A percentile compares a stretch with the other conserved stretches of the same genome.
Evolutionary conservation across 768 basidiomycete genomes (phyloP).

Genomic region (Cyathus striatus): DNA sequence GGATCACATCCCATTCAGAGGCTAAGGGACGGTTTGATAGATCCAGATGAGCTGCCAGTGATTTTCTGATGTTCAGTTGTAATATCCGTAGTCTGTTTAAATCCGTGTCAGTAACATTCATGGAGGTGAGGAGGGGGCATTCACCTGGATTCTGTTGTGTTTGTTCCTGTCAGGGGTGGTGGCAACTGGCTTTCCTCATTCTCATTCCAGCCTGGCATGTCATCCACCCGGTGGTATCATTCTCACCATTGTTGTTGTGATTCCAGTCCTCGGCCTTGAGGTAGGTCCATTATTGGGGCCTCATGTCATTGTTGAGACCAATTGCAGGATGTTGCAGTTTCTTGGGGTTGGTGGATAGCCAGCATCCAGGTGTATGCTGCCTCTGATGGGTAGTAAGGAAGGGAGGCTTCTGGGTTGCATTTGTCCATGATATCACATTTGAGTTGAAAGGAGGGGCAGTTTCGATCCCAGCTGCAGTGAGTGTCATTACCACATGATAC

Average conservation of each 20-base stretch:
- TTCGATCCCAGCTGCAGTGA: background rate
- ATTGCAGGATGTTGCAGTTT: background rate
- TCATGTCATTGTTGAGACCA: background rate
- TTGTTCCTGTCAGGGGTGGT: too few species aligned
- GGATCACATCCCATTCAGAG: background rate
- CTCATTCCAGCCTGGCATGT: too few species aligned
- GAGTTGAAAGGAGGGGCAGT: background rate
- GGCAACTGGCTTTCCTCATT: too few species aligned
- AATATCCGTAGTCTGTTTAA: background rate
- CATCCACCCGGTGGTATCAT: too few species aligned
- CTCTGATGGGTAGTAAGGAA: background rate
- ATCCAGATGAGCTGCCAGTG: background rate
- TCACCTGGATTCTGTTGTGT: too few species aligned
- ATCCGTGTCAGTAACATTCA: background rate
- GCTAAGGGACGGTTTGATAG: background rate
- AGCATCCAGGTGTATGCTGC: background rate
- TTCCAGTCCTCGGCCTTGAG: background rate
- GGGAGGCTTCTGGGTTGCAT: too few species aligned
- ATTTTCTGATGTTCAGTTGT: too few species aligned
- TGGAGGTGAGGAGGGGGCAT: too few species aligned
- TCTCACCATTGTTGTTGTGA: too few species aligned
- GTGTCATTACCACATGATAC: too few species aligned
- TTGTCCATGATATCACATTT: slow-evolving; percentile 1
- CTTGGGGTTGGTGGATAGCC: background rate
- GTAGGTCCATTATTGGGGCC: background rate